Conservation (phyloP, 2,329 filamentous ascomycete genomes). For the Myriosclerotinia curreyana region DNA sequence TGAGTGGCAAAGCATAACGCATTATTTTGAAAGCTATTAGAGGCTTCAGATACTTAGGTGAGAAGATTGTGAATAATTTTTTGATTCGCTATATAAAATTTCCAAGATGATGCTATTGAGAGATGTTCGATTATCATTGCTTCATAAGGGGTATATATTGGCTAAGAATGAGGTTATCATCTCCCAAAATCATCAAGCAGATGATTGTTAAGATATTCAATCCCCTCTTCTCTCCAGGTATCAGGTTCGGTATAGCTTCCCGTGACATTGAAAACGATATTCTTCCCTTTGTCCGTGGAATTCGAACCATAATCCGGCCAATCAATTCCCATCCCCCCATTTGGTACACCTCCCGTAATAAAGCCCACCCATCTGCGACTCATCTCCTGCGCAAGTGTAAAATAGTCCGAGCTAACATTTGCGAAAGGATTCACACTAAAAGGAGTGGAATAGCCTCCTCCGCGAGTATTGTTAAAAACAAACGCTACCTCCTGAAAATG, state of each 20-base stretch:
- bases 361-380: slow-evolving; percentile 26
- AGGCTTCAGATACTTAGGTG: too few species aligned
- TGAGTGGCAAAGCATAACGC: too few species aligned
- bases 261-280: slow-evolving; percentile 12
- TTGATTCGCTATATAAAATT: too few species aligned
- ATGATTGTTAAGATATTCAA: slow-evolving; percentile 11
- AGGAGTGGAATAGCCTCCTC: slow-evolving; percentile 47
- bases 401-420: background rate
- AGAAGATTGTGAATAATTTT: too few species aligned
- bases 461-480: slow-evolving; percentile 52
- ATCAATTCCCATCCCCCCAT: slow-evolving; percentile 3
- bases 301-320: slow-evolving; percentile 12
- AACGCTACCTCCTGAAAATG: slow-evolving; percentile 52
- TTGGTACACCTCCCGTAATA: slow-evolving; percentile 20
- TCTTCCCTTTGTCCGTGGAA: background rate
- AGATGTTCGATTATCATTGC: too few species aligned
- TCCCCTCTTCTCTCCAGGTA: background rate
- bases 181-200: slow-evolving; percentile 8
- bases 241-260: slow-evolving; percentile 1
- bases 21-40: too few species aligned
- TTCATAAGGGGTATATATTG: too few species aligned
- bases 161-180: too few species aligned
- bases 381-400: slow-evolving; percentile 23
- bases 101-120: too few species aligned
- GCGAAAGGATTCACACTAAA: background rate